Conservation (phyloP, 257 asterid species). For the Solanum pimpinellifolium region DNA sequence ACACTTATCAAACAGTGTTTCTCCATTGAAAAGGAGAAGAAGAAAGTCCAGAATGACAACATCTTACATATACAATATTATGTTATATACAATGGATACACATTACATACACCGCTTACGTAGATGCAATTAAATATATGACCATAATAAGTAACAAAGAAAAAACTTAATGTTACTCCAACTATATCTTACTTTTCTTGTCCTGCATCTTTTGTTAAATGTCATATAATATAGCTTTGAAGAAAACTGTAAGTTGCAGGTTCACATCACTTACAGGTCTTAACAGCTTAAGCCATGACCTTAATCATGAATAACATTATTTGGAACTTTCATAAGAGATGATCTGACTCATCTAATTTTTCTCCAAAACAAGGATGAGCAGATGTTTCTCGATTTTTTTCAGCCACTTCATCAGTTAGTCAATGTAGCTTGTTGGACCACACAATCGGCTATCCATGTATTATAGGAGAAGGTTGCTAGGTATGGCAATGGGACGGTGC, state of each 20-base stretch:
- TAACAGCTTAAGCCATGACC: background rate
- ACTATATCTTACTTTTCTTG: background rate
- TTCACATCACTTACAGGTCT: background rate
- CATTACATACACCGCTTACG: background rate
- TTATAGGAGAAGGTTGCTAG: background rate
- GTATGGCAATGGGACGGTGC: too few relatives aligned
- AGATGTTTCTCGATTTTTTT: background rate
- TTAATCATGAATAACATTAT: background rate
- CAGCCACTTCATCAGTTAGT: background rate
- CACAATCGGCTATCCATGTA: background rate
- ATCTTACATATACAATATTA: background rate
- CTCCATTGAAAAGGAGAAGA: background rate
- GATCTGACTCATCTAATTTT: background rate
- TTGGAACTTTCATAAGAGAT: background rate
- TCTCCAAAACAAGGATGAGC: background rate
- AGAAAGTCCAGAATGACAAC: background rate
- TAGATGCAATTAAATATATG: background rate
- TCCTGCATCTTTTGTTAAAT: background rate
- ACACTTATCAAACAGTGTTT: background rate
- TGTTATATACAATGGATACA: background rate
- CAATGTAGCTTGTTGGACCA: background rate
- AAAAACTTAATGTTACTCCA: background rate
- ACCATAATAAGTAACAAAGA: background rate
- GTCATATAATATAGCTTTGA: background rate
- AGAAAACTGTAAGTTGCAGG: background rate